Evolutionary conservation across 2,329 filamentous ascomycete species (phyloP).

Genomic region (Colletotrichum destructivum): DNA sequence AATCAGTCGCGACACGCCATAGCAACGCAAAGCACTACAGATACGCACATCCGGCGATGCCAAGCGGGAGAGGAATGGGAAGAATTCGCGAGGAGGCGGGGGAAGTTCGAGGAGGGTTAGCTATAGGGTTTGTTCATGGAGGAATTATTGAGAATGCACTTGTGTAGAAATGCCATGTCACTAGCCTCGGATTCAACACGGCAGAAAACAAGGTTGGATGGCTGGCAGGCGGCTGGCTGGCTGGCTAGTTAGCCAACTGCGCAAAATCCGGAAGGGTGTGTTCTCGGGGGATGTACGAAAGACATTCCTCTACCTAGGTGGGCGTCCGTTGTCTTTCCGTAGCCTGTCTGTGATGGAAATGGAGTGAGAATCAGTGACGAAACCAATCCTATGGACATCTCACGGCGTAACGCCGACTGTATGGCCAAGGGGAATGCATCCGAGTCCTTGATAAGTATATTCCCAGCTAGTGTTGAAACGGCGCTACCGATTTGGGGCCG

Average conservation of each 20-base stretch:
- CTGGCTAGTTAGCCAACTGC: background rate
- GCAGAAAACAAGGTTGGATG: background rate
- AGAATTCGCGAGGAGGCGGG: background rate
- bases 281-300: background rate
- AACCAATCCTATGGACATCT: background rate
- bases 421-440: background rate
- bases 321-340: background rate
- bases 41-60: background rate
- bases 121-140: slow-evolving; percentile 17
- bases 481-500: background rate
- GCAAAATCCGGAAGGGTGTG: background rate
- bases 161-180: slow-evolving; percentile 38
- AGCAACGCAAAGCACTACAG: background rate
- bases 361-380: background rate
- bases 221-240: background rate
- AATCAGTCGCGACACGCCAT: too few species aligned
- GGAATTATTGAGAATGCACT: slow-evolving; percentile 34
- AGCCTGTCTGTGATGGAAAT: background rate
- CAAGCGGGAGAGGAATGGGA: background rate
- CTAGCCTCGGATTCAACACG: slow-evolving; percentile 6
- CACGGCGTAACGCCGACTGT: slow-evolving; percentile 1
- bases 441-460: background rate
- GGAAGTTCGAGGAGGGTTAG: background rate
- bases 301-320: background rate
- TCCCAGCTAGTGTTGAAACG: slow-evolving; percentile 1